phyloP scores from a whole-genome alignment of 2,329 filamentous ascomycete genomes.

The Neofusicoccum cordaticola region DNA sequence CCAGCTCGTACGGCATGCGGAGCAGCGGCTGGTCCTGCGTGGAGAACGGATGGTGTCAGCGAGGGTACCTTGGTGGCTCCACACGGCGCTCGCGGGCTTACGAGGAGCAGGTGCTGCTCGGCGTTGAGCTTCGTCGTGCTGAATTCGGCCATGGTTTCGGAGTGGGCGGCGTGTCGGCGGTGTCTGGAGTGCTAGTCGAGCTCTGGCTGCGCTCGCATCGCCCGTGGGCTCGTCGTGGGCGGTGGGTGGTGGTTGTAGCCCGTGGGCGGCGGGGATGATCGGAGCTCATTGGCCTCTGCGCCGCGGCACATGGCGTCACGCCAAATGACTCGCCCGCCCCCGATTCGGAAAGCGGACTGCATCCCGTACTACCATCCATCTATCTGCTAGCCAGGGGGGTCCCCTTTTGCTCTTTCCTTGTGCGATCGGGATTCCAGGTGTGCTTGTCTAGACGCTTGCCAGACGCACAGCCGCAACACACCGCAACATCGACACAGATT shows the following conservation, averaged over 20 bases:
- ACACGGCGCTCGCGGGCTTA: conserved; percentile 37
- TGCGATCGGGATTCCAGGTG: too few relatives aligned
- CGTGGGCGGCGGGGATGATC: conserved; percentile 8
- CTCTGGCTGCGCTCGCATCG: background rate
- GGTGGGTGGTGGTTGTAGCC: background rate
- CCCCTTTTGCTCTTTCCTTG: too few relatives aligned
- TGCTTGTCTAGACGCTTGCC: too few relatives aligned
- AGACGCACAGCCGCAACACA: too few relatives aligned
- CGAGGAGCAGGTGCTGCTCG: conserved; percentile 71
- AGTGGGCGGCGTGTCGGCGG: background rate
- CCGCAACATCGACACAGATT: too few relatives aligned
- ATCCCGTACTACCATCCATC: background rate
- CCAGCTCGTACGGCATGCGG: conserved; percentile 86
- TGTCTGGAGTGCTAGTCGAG: background rate
- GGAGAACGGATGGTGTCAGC: conserved; percentile 7
- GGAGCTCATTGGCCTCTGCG: conserved; percentile 2
- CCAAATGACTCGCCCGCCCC: background rate
- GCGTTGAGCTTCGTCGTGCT: conserved; percentile 67
- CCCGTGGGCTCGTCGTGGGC: background rate
- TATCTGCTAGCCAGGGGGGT: too few relatives aligned
- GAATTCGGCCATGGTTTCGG: conserved; percentile 45
- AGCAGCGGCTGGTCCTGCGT: conserved; percentile 86
- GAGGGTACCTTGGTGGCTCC: conserved; percentile 13
- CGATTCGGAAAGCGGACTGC: background rate
- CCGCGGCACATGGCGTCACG: conserved; percentile 11